Conservation (phyloP, 306 rosid genomes). For the Herpetospermum pedunculosum region DNA sequence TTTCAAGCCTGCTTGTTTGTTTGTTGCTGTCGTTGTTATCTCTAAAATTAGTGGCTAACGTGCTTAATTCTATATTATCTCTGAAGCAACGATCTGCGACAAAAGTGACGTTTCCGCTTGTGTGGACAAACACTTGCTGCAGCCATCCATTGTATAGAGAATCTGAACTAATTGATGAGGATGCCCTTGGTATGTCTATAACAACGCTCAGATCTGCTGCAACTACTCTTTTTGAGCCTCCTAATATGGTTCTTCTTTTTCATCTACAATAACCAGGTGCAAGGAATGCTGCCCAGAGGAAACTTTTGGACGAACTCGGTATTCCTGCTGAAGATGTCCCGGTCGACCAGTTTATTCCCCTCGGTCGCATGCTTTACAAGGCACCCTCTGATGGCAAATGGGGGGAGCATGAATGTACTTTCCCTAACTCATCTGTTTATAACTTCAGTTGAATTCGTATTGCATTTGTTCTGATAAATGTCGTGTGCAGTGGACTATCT, state of each 20-base stretch:
- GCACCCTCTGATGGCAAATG: slow-evolving; percentile 98
- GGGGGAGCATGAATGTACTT: slow-evolving; percentile 90
- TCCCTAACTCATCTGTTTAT: not conserved
- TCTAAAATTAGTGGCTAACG: not conserved
- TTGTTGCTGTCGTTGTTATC: not conserved
- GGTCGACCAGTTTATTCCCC: slow-evolving; percentile 76
- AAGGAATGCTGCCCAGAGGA: slow-evolving; percentile 95
- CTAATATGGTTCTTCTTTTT: not conserved
- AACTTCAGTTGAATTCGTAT: not conserved
- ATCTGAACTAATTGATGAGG: slow-evolving; percentile 80
- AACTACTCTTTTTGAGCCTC: not conserved
- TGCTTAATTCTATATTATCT: slow-evolving; percentile 10
- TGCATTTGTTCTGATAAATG: not conserved
- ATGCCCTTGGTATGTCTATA: slow-evolving; percentile 49
- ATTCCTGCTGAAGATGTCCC: slow-evolving; percentile 87
- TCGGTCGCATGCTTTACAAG: slow-evolving; percentile 89
- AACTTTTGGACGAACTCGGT: slow-evolving; percentile 92
- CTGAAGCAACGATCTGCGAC: slow-evolving; percentile 92
- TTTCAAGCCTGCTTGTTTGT: not conserved
- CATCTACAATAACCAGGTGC: slow-evolving; percentile 38
- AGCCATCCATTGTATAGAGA: slow-evolving; percentile 96
- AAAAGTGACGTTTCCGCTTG: slow-evolving; percentile 96
- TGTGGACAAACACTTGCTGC: slow-evolving; percentile 99
- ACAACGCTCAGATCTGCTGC: not conserved
- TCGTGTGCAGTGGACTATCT: slow-evolving; percentile 84